Evolutionary conservation across 192 early-diverging fungal genomes (phyloP), one percentile per base, ranked within the genome.

Genomic region (Coemansia sp.): DNA sequence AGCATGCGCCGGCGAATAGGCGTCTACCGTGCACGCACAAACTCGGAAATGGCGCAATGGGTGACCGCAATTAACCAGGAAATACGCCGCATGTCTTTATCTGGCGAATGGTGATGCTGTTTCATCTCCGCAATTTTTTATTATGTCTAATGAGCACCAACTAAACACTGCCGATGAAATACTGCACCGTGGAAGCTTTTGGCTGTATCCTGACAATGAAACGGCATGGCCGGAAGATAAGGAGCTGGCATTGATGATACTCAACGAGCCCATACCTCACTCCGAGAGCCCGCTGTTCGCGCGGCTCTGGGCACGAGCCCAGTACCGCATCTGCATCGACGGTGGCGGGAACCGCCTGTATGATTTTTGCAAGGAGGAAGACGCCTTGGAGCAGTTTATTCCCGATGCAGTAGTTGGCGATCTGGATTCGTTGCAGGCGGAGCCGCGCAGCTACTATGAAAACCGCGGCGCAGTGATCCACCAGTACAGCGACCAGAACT

Each of bases 311-410:
- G 21, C 47, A 20, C 76, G 69, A 45, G 53, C 60, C 43, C 43
- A 52, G 41, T 51, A 71, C 58, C 64, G 79, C 15, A 66, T 94
- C 37, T 92, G 92, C 61, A 88, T 91, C 0, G 95, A 97, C 51
- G 95, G 95, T 14, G 95, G 92, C 9, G 88, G 88, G 21, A 97
- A 97, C 65, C 81, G 87, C 18, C 68, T 97, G 20, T 93, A 86
- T 48, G 84, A 90, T 44, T 47, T 81, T 3, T 81, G 91, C 49
- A 51, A 36, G 11, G 40, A 66, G n/a, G 59, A 62, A 3, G 74
- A 72, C 15, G 23, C 48, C 16, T 36, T 52, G 21, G 47, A 18
- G 15, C 21, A 40, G 20, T 53, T 53, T 41, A 51, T 66, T 11
- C 94, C 94, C 26, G 76, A 92, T 60, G 81, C 71, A 30, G 88